These are phyloP conservation scores for Mycosphaerella arachidis DNA, from an alignment of 2,329 filamentous ascomycete genomes.

Conservation along the genomic window DNA sequence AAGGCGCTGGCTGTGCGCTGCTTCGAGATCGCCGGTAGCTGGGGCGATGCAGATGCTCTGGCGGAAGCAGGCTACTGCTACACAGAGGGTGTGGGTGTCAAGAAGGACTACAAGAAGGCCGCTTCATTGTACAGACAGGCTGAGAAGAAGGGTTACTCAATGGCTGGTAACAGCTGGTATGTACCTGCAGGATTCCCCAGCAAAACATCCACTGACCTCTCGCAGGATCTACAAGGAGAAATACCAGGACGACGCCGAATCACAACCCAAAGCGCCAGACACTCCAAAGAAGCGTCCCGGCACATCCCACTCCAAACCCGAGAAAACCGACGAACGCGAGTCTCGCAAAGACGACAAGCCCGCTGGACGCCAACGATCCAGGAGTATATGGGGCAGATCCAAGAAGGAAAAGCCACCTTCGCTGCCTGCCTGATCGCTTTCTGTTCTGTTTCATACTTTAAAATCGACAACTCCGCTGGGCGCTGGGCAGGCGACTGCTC, in stretches of 20 bases:
- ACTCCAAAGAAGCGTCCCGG: slow-evolving; percentile 16
- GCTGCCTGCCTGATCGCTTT: neutral
- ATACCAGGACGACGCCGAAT: slow-evolving; percentile 56
- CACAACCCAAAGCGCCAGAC: slow-evolving; percentile 4
- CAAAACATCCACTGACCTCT: neutral
- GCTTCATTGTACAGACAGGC: slow-evolving; percentile 86
- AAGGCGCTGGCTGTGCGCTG: slow-evolving; percentile 81
- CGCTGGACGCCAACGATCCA: slow-evolving; percentile 7
- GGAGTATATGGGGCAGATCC: slow-evolving; percentile 10
- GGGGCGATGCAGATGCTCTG: slow-evolving; percentile 92
- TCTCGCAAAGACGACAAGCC: slow-evolving; percentile 4
- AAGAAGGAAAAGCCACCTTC: slow-evolving; percentile 10
- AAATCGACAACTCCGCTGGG: neutral
- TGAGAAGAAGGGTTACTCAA: slow-evolving; percentile 89
- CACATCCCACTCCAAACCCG: slow-evolving; percentile 12
- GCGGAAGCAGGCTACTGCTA: slow-evolving; percentile 96
- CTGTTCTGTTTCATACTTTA: neutral
- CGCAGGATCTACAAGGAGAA: slow-evolving; percentile 93
- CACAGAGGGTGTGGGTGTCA: slow-evolving; percentile 85
- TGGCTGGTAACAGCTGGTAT: slow-evolving; percentile 98
- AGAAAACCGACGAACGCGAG: slow-evolving; percentile 5
- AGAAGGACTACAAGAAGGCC: slow-evolving; percentile 93
- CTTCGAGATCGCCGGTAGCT: slow-evolving; percentile 92
- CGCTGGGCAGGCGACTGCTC: neutral
- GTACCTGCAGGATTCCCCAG: slow-evolving; percentile 35